Percentiles rank a stretch among this genome's conserved stretches.
phyloP scores from a whole-genome alignment of 805 yeast genomes.

The Jamesozyma spencerorum region DNA sequence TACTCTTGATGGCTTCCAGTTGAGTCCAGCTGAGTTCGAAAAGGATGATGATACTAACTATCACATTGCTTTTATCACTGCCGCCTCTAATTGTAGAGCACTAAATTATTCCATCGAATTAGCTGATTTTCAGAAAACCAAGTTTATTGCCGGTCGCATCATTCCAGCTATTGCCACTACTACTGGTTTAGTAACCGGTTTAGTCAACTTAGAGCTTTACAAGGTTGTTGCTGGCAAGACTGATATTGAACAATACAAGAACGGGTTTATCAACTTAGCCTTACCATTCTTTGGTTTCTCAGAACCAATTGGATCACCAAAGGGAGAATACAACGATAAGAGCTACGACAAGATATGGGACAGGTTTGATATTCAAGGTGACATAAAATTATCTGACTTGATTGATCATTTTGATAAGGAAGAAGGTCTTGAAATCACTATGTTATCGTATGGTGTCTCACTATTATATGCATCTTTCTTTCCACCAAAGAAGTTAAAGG shows the following conservation, averaged over 20 bases:
- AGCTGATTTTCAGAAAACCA: conserved; percentile 83
- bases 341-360: conserved; percentile 90
- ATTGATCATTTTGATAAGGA: conserved; percentile 66
- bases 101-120: conserved; percentile 79
- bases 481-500: conserved; percentile 84
- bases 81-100: conserved; percentile 95
- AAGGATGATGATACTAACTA: conserved; percentile 96
- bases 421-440: conserved; percentile 80
- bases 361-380: conserved; percentile 73
- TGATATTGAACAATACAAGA: conserved; percentile 77
- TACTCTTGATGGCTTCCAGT: conserved; percentile 76
- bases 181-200: conserved; percentile 94
- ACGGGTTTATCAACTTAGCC: conserved; percentile 87
- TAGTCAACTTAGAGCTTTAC: conserved; percentile 83
- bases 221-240: conserved; percentile 73
- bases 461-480: conserved; percentile 86
- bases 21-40: conserved; percentile 88
- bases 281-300: conserved; percentile 95
- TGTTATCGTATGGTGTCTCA: conserved; percentile 88
- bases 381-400: conserved; percentile 64
- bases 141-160: conserved; percentile 95
- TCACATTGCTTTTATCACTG: conserved; percentile 91
- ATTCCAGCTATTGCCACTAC: conserved; percentile 99
- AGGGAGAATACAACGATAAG: conserved; percentile 71
- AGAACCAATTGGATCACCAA: conserved; percentile 84